These are phyloP conservation scores for Penicillium cinerascens DNA, from an alignment of 495 filamentous ascomycete species.

Conservation along the genomic window DNA sequence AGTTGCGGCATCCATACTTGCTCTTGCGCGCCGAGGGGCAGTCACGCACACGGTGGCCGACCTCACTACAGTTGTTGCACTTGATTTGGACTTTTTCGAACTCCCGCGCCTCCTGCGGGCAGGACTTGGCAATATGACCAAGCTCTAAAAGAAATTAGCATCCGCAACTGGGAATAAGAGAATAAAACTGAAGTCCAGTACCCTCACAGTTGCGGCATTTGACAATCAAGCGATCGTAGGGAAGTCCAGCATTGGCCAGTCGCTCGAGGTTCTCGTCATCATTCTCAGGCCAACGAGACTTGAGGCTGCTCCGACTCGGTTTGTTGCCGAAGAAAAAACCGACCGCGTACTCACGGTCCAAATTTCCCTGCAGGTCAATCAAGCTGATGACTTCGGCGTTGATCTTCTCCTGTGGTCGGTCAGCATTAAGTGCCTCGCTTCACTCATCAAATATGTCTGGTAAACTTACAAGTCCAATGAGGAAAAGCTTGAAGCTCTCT, in stretches of 20 bases:
- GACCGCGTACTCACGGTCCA: slow-evolving; percentile 71
- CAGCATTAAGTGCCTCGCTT: not conserved
- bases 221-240: slow-evolving; percentile 60
- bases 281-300: slow-evolving; percentile 61
- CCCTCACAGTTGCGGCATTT: slow-evolving; percentile 69
- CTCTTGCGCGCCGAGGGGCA: slow-evolving; percentile 62
- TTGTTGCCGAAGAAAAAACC: slow-evolving; percentile 62
- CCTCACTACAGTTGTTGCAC: slow-evolving; percentile 71
- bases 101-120: slow-evolving; percentile 57
- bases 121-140: slow-evolving; percentile 66
- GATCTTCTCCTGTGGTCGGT: slow-evolving; percentile 48
- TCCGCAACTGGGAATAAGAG: not conserved
- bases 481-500: slow-evolving; percentile 57
- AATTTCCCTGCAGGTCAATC: slow-evolving; percentile 80
- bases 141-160: slow-evolving; percentile 47
- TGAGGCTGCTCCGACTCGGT: slow-evolving; percentile 57
- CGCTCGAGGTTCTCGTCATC: slow-evolving; percentile 71
- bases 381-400: slow-evolving; percentile 60
- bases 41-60: slow-evolving; percentile 67
- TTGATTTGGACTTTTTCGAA: slow-evolving; percentile 50
- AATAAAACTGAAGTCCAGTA: slow-evolving; percentile 15
- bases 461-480: slow-evolving; percentile 64
- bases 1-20: slow-evolving; percentile 75
- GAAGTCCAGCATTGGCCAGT: slow-evolving; percentile 66
- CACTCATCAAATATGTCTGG: too few relatives aligned